These are phyloP conservation scores for Monosporascus cannonballus DNA, from an alignment of 2,329 filamentous ascomycete genomes.

Conservation along the genomic window DNA sequence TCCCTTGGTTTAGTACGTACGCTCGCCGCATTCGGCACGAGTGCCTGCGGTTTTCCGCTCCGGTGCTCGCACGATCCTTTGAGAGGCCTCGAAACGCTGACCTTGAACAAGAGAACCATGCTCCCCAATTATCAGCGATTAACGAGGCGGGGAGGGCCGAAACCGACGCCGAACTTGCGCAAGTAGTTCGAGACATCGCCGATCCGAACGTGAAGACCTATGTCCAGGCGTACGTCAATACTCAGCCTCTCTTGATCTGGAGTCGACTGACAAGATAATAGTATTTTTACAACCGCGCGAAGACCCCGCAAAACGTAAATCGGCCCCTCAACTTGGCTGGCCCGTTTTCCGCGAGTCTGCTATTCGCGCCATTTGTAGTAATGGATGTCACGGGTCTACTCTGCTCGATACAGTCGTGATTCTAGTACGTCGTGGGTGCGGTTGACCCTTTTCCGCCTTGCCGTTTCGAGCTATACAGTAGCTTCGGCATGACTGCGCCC, in stretches of 20 bases:
- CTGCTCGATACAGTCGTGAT: no score
- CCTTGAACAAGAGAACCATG: background rate
- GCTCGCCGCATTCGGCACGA: slow-evolving; percentile 1
- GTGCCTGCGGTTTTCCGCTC: background rate
- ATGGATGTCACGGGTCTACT: no score
- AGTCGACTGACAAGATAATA: slow-evolving; percentile 7
- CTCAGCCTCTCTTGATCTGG: background rate
- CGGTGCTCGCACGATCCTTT: background rate
- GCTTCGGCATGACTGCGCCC: no score
- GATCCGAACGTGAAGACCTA: slow-evolving; percentile 10
- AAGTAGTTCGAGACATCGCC: background rate
- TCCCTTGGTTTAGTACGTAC: slow-evolving; percentile 26
- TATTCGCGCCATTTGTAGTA: background rate
- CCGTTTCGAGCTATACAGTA: no score
- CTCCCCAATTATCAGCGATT: background rate
- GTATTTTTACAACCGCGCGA: slow-evolving; percentile 23
- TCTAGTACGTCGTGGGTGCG: no score
- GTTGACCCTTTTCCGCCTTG: no score
- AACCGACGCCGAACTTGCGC: background rate
- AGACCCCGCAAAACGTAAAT: slow-evolving; percentile 14
- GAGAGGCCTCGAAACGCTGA: background rate
- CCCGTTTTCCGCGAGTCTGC: background rate
- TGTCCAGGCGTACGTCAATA: slow-evolving; percentile 18
- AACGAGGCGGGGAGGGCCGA: background rate
- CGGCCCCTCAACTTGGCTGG: background rate